Evolutionary conservation across 768 basidiomycete genomes (phyloP).

Genomic region (Melanogaster broomeanus): DNA sequence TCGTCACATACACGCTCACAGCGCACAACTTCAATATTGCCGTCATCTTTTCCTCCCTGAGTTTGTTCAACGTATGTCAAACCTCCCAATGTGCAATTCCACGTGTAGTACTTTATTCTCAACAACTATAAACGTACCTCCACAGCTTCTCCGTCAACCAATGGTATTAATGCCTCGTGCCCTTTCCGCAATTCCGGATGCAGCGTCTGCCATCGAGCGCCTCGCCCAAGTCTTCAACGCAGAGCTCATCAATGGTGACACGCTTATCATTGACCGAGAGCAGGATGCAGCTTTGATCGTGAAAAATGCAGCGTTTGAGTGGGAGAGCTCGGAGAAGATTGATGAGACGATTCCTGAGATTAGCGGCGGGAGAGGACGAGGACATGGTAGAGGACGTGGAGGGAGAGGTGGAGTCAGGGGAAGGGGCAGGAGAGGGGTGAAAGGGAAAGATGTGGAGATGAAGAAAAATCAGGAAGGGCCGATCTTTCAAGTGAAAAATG

Average conservation of each 20-base stretch:
- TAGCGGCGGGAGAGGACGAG: background rate
- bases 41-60: conserved; percentile 66
- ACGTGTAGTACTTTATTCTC: background rate
- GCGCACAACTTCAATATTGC: conserved; percentile 60
- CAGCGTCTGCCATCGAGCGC: conserved; percentile 59
- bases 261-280: conserved; percentile 44
- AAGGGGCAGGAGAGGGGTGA: too few relatives aligned
- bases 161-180: conserved; percentile 67
- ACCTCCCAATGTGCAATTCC: background rate
- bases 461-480: background rate
- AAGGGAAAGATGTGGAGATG: conserved; percentile 14
- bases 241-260: conserved; percentile 45
- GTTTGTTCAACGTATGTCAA: conserved; percentile 51
- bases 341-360: conserved; percentile 1
- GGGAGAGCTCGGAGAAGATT: conserved; percentile 45
- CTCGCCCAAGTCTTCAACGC: conserved; percentile 48
- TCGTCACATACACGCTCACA: conserved; percentile 63
- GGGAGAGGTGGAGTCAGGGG: conserved; percentile 6
- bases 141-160: conserved; percentile 64
- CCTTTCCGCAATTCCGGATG: conserved; percentile 64
- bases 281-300: conserved; percentile 52
- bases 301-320: conserved; percentile 60
- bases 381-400: conserved; percentile 1
- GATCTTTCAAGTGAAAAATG: conserved; percentile 49
- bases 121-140: background rate